Percentiles rank a stretch among this genome's conserved stretches.
Conservation (phyloP, 2,329 filamentous ascomycete genomes). For the Tolypocladium ophioglossoides region DNA sequence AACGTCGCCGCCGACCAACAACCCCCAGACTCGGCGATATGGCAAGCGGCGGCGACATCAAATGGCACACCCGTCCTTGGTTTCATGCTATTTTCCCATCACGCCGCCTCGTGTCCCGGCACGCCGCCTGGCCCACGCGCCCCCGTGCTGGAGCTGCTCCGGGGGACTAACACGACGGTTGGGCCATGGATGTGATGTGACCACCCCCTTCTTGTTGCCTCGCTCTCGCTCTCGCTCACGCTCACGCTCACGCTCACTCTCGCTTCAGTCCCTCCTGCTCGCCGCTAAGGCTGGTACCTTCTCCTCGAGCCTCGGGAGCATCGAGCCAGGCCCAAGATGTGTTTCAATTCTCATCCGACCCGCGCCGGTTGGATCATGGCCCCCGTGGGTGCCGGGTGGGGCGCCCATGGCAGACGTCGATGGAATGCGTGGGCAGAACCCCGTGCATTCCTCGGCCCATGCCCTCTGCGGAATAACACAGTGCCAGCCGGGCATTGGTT, state of each 20-base stretch:
- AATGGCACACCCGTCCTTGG: not conserved
- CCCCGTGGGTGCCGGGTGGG: slow-evolving; percentile 2
- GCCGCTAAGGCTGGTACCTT: not conserved
- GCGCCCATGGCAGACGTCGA: not conserved
- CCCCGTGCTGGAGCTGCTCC: not conserved
- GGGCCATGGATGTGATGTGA: not conserved
- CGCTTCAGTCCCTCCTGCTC: not conserved
- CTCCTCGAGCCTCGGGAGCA: not conserved
- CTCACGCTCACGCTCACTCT: not conserved
- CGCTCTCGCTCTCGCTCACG: not conserved
- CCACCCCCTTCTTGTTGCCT: not conserved
- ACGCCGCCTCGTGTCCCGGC: not conserved
- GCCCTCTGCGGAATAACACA: slow-evolving; percentile 1
- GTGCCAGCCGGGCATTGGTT: not conserved
- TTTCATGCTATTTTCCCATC: not conserved
- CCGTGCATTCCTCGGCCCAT: slow-evolving; percentile 4
- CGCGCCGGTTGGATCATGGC: not conserved
- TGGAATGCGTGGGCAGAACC: slow-evolving; percentile 2
- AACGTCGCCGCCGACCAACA: no score
- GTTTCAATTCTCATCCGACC: not conserved
- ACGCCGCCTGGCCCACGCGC: not conserved
- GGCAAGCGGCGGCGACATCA: no score
- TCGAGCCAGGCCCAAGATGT: no score
- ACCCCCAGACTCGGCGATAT: no score
- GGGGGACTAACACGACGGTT: not conserved